Conservation (phyloP, 768 basidiomycete genomes). For the Mycena kentingensis region DNA sequence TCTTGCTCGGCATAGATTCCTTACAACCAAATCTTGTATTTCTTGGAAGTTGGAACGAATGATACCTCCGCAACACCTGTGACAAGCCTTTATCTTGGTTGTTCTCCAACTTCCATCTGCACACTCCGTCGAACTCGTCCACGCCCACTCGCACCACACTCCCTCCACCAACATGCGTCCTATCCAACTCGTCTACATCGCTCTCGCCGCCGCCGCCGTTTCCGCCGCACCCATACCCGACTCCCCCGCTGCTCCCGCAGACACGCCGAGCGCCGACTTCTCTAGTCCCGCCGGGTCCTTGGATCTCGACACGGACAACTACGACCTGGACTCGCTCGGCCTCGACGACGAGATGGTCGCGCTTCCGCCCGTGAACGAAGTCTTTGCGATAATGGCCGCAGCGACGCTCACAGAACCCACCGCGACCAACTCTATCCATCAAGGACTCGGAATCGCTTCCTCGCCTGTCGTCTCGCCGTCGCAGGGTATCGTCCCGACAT, state of each 20-base stretch:
- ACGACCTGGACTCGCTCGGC: background rate
- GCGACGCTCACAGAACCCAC: slow-evolving; percentile 7
- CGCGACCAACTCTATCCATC: slow-evolving; percentile 1
- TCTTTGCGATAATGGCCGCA: slow-evolving; percentile 18
- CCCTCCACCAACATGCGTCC: slow-evolving; percentile 16
- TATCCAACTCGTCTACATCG: slow-evolving; percentile 5
- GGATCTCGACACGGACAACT: background rate
- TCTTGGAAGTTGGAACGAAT: no score
- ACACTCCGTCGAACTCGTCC: no score
- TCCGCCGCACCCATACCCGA: slow-evolving; percentile 12
- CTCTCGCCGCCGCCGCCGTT: slow-evolving; percentile 12
- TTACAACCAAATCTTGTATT: no score
- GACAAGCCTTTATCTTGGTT: no score
- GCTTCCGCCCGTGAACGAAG: slow-evolving; percentile 10
- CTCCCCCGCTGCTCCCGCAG: background rate
- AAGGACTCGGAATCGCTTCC: slow-evolving; percentile 8
- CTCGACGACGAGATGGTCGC: no score
- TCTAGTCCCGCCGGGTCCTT: background rate
- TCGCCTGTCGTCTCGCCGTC: slow-evolving; percentile 10
- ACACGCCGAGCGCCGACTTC: slow-evolving; percentile 2
- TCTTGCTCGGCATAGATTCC: no score
- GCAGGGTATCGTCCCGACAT: background rate
- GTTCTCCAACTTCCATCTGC: no score
- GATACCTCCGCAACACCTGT: no score
- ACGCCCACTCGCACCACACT: slow-evolving; percentile 18